Percentiles rank a stretch among this genome's conserved stretches.
These are phyloP conservation scores for Paraphoma sp. DNA, from an alignment of 2,329 filamentous ascomycete genomes.

Conservation along the genomic window DNA sequence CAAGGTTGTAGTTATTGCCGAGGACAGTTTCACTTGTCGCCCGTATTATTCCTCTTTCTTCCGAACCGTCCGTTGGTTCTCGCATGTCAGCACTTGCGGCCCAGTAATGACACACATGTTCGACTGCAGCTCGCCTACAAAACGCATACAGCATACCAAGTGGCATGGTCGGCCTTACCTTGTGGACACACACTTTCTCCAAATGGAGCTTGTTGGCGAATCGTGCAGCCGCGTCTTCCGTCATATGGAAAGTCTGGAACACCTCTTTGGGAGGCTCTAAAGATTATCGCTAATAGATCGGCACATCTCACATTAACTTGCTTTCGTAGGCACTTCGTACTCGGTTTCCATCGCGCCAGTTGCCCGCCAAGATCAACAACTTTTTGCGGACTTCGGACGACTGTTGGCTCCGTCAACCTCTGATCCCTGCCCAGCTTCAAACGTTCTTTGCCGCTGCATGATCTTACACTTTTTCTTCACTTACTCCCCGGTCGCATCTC, in stretches of 20 bases:
- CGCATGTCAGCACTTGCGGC: conserved; percentile 10
- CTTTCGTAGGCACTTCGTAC: not conserved
- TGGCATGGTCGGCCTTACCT: conserved; percentile 3
- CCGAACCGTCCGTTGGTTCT: conserved; percentile 24
- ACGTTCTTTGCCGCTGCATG: not conserved
- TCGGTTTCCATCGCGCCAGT: not conserved
- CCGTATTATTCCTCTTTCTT: conserved; percentile 16
- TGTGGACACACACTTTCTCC: not conserved
- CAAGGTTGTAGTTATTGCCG: conserved; percentile 17
- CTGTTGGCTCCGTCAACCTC: not conserved
- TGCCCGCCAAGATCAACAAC: not conserved
- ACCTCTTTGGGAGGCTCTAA: conserved; percentile 4
- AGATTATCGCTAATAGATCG: conserved; percentile 6
- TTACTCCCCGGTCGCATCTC: not conserved
- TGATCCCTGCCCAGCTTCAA: not conserved
- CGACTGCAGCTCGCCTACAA: not conserved
- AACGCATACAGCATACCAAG: conserved; percentile 15
- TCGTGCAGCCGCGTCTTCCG: conserved; percentile 5
- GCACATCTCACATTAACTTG: conserved; percentile 1
- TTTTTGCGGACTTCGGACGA: not conserved
- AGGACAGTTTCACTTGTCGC: conserved; percentile 21
- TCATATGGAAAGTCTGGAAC: conserved; percentile 7
- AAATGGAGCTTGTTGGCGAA: not conserved
- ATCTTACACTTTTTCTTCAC: not conserved
- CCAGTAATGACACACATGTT: conserved; percentile 11